Evolutionary conservation across 176 grass and related monocot species (phyloP).

Genomic region (Miscanthus lutarioriparius): DNA sequence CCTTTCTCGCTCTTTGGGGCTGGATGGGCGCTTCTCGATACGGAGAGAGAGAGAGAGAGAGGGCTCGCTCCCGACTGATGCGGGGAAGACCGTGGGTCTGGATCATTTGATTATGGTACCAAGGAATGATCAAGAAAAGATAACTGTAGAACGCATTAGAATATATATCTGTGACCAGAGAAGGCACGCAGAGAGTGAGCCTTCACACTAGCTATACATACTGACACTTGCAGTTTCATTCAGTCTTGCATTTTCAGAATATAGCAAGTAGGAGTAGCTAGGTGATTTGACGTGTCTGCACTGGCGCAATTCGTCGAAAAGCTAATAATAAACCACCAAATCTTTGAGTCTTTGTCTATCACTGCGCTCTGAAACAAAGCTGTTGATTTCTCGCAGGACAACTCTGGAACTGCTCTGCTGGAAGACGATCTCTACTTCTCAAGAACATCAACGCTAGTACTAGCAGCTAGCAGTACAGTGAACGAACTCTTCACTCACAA

Average conservation of each 20-base stretch:
- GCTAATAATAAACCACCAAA: not conserved
- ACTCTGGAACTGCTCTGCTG: not conserved
- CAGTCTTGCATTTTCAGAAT: slow-evolving; percentile 25
- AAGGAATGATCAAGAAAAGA: slow-evolving; percentile 60
- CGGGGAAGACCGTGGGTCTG: slow-evolving; percentile 52
- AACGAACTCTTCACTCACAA: not conserved
- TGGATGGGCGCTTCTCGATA: slow-evolving; percentile 51
- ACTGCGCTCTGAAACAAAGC: not conserved
- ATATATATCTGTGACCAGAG: not conserved
- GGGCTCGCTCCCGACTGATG: slow-evolving; percentile 44
- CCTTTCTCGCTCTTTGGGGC: slow-evolving; percentile 64
- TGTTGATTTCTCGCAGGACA: not conserved
- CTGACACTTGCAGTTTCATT: slow-evolving; percentile 30
- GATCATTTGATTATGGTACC: slow-evolving; percentile 60
- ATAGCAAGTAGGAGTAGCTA: not conserved
- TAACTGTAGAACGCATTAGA: slow-evolving; percentile 6
- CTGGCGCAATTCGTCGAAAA: not conserved
- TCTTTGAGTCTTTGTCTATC: slow-evolving; percentile 2
- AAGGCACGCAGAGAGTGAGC: slow-evolving; percentile 25
- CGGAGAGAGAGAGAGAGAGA: slow-evolving; percentile 1
- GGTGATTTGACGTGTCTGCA: not conserved
- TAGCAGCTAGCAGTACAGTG: not conserved
- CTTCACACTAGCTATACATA: slow-evolving; percentile 12
- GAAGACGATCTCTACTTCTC: not conserved
- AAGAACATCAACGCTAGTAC: not conserved